These are phyloP conservation scores for Avena insularis DNA, from an alignment of 176 grass and related monocot genomes.

Conservation along the genomic window DNA sequence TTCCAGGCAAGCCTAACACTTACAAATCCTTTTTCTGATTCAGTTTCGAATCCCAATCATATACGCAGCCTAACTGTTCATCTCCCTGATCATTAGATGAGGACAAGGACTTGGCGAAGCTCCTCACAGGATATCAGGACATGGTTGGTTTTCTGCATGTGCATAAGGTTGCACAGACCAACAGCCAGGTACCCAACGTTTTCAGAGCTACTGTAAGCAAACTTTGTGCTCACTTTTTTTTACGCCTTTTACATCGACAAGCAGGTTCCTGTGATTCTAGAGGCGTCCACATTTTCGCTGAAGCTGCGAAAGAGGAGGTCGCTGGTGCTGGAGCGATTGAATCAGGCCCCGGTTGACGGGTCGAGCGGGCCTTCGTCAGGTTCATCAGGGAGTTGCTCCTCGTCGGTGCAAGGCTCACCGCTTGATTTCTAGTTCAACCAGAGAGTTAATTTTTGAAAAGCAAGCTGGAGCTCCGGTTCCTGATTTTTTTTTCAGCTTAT, in stretches of 20 bases:
- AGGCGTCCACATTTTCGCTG: slow-evolving; percentile 78
- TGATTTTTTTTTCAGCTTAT: too few species aligned
- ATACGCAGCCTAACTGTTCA: not conserved
- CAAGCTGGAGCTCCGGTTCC: not conserved
- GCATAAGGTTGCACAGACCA: slow-evolving; percentile 85
- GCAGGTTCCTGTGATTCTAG: slow-evolving; percentile 88
- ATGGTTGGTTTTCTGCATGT: slow-evolving; percentile 95
- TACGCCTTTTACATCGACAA: slow-evolving; percentile 7
- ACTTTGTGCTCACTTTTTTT: not conserved
- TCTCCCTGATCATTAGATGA: slow-evolving; percentile 71
- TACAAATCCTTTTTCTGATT: not conserved
- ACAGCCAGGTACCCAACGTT: slow-evolving; percentile 67
- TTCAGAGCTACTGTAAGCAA: slow-evolving; percentile 5
- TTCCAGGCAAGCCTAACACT: slow-evolving; percentile 60
- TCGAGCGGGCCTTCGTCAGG: slow-evolving; percentile 70
- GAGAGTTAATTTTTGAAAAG: not conserved
- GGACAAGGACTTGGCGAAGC: slow-evolving; percentile 83
- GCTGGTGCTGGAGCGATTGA: slow-evolving; percentile 80
- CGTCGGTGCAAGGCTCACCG: slow-evolving; percentile 60
- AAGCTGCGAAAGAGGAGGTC: slow-evolving; percentile 82
- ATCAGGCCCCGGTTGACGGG: slow-evolving; percentile 86
- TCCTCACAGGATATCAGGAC: slow-evolving; percentile 89
- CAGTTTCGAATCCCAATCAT: not conserved
- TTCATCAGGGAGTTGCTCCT: slow-evolving; percentile 68
- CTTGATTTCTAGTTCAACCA: slow-evolving; percentile 66